A percentile compares a stretch with the other conserved stretches of the same genome.
phyloP scores from a whole-genome alignment of 805 yeast species.

The Jamesozyma jinghongensis region DNA sequence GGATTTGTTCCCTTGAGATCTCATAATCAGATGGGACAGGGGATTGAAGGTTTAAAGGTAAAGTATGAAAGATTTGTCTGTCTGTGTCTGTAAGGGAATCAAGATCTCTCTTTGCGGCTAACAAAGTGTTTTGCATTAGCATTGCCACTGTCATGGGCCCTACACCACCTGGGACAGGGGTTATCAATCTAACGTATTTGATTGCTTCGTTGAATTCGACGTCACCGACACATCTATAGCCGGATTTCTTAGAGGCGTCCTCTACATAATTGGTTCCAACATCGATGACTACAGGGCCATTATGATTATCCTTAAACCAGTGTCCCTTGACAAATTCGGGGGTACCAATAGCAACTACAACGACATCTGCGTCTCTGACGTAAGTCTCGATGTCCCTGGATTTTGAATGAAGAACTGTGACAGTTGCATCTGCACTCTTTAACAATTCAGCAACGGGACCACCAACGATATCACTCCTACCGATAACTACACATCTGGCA shows the following conservation, averaged over 20 bases:
- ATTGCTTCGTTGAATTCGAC: constrained; percentile 52
- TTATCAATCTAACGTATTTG: constrained; percentile 38
- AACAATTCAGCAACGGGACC: constrained; percentile 82
- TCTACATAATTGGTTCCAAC: constrained; percentile 74
- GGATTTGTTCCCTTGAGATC: constrained; percentile 66
- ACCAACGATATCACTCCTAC: constrained; percentile 95
- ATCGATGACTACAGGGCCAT: constrained; percentile 63
- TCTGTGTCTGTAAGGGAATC: constrained; percentile 6
- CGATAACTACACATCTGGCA: constrained; percentile 80
- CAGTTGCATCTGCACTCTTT: constrained; percentile 75
- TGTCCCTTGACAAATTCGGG: constrained; percentile 64
- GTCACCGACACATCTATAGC: constrained; percentile 69
- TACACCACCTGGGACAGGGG: constrained; percentile 92
- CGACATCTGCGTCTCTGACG: constrained; percentile 69
- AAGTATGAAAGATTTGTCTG: constrained; percentile 36
- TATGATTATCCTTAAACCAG: constrained; percentile 41
- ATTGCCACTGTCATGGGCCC: constrained; percentile 90
- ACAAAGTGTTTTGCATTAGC: constrained; percentile 61
- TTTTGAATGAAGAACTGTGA: constrained; percentile 74
- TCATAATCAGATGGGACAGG: constrained; percentile 81
- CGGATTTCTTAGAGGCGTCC: constrained; percentile 58
- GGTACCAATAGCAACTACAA: constrained; percentile 71
- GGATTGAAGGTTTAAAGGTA: constrained; percentile 43
- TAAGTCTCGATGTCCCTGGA: constrained; percentile 51
- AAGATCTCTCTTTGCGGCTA: constrained; percentile 49